Evolutionary conservation across 1,284 basidiomycete genomes (phyloP), one percentile per base, ranked within the genome.

Genomic region (Puccinia hordei): DNA sequence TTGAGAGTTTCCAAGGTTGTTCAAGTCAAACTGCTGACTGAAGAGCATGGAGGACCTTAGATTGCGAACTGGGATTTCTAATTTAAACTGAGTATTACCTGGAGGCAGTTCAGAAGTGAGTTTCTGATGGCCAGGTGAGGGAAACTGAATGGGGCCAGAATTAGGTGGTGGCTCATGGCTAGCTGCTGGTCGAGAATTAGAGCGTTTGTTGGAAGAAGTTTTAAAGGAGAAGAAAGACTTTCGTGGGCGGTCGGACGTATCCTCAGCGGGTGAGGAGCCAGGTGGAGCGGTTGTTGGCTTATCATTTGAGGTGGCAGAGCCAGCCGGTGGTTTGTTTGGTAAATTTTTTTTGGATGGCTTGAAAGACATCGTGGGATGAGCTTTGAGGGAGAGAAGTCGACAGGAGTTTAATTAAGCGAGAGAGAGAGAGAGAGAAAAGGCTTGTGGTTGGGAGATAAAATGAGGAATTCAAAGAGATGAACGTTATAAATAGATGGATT

Each of bases 151-250:
- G 49, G n/a, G 1, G 27, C 27, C 46, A 30, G 71, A 73, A 19
- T 72, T 55, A 19, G 55, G 30, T 33, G 46, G 17, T n/a, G 6
- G 35, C 35, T 38, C 53, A 57, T 73, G 53, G 3, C 12, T 22
- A n/a, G 13, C 46, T n/a, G 49, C 53, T n/a, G 71, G 53, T 35
- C 71, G 71, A 44, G 53, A 55, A 38, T 6, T 41, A 22, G 49
- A 41, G 10, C 71, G 71, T 13, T 73, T 73, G 35, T 4, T 27
- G 3, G 71, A 55, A n/a, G n/a, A n/a, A 35, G 71, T 4, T 59
- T 73, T 73, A 30, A 73, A 73, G 17, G 71, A 73, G 55, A 73
- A 73, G 53, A 73, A 73, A 27, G 71, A 73, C 44, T 73, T 73
- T n/a, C 71, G 30, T 17, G 71, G 53, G 4, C 71, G 71, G 15